Percentiles rank a stretch among this genome's conserved stretches.
Evolutionary conservation across 495 filamentous ascomycete genomes (phyloP).

Genomic region (Amphirosellinia nigrospora): DNA sequence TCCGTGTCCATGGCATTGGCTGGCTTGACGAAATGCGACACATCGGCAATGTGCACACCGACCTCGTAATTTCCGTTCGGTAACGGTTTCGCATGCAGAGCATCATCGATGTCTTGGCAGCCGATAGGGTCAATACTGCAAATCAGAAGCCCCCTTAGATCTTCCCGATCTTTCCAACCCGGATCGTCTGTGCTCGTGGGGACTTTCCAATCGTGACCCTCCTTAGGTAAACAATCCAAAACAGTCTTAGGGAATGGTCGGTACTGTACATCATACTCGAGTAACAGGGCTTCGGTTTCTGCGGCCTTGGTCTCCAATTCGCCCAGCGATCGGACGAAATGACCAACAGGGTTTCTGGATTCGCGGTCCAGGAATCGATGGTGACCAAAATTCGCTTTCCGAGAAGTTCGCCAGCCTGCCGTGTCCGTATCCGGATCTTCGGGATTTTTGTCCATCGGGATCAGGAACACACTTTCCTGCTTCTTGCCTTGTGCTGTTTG

Average conservation of each 20-base stretch:
- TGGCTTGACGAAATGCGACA: constrained; percentile 97
- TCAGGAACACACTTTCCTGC: constrained; percentile 90
- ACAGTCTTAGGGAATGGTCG: constrained; percentile 95
- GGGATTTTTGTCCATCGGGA: constrained; percentile 98
- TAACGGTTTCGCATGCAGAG: constrained; percentile 81
- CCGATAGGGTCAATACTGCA: constrained; percentile 97
- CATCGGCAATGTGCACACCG: constrained; percentile 98
- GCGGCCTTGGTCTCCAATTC: constrained; percentile 94
- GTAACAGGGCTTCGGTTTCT: constrained; percentile 90
- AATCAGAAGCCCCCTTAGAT: constrained; percentile 83
- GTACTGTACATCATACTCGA: constrained; percentile 98
- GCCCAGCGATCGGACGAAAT: constrained; percentile 91
- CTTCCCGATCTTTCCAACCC: constrained; percentile 83
- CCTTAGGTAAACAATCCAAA: constrained; percentile 85
- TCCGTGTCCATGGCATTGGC: constrained; percentile 97
- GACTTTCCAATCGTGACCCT: constrained; percentile 95
- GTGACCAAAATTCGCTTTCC: constrained; percentile 94
- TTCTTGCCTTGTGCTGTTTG: constrained; percentile 72
- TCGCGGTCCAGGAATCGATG: constrained; percentile 93
- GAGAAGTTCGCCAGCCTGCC: constrained; percentile 84
- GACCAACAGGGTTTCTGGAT: constrained; percentile 88
- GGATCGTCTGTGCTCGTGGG: constrained; percentile 75
- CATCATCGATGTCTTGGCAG: constrained; percentile 98
- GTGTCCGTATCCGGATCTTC: constrained; percentile 90
- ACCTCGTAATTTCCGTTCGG: constrained; percentile 96